These are phyloP conservation scores for Logfia minima DNA, from an alignment of 129 eudicot genomes.

Conservation along the genomic window DNA sequence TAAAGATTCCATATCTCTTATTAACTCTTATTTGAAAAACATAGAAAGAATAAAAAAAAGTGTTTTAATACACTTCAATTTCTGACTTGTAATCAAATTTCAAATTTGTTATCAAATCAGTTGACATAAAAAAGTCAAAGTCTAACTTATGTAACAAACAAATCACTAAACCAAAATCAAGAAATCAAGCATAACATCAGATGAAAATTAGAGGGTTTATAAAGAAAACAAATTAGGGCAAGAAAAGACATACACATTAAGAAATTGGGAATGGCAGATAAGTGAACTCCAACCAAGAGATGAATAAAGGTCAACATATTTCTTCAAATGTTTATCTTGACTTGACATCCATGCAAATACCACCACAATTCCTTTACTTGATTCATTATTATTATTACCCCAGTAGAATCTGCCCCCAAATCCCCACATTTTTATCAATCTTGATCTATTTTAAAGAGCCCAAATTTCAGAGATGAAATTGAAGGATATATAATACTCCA, in stretches of 20 bases:
- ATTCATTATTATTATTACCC: constrained; percentile 64
- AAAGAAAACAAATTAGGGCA: not conserved
- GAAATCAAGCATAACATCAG: not conserved
- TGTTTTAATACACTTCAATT: not conserved
- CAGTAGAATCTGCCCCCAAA: constrained; percentile 82
- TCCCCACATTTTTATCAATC: constrained; percentile 66
- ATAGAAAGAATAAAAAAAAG: no score
- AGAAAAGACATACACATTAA: constrained; percentile 58
- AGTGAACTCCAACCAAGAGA: constrained; percentile 89
- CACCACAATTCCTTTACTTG: constrained; percentile 72
- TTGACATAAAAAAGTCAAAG: not conserved
- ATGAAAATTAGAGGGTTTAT: not conserved
- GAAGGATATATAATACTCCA: not conserved
- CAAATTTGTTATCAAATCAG: not conserved
- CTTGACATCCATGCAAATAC: constrained; percentile 91
- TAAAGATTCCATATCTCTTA: not conserved
- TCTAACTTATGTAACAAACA: not conserved
- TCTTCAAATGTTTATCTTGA: constrained; percentile 69
- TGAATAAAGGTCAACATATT: constrained; percentile 76
- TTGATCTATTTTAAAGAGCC: not conserved
- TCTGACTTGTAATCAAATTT: no score
- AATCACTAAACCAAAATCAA: not conserved
- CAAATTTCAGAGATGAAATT: not conserved
- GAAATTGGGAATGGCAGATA: constrained; percentile 83
- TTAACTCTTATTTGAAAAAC: no score